Evolutionary conservation across 331 rosid species (phyloP).

Genomic region (Malus hybrid): DNA sequence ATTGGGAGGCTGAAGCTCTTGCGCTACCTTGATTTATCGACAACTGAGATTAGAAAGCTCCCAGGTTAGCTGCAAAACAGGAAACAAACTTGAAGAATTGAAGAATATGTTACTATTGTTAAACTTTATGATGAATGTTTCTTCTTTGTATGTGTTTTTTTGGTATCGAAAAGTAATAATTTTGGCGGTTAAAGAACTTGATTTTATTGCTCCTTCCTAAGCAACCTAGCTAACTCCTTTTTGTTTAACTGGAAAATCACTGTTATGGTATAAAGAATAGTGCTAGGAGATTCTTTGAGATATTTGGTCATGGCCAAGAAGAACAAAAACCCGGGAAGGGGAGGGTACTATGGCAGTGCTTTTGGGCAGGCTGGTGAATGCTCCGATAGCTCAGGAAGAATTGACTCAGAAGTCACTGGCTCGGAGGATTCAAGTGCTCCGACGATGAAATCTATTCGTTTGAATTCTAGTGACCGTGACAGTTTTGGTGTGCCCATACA

Average conservation of each 20-base stretch:
- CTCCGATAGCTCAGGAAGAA: constrained; percentile 69
- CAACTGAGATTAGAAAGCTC: no score
- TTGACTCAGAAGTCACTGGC: constrained; percentile 60
- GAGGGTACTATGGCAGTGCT: constrained; percentile 36
- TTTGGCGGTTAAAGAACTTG: background rate
- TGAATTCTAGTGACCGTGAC: constrained; percentile 35
- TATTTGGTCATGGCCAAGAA: constrained; percentile 37
- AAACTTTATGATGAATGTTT: background rate
- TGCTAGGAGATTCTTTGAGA: constrained; percentile 11
- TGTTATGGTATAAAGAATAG: constrained; percentile 1
- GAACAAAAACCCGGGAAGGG: constrained; percentile 39
- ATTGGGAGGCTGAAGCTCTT: no score
- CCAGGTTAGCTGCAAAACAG: no score
- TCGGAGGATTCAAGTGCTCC: constrained; percentile 67
- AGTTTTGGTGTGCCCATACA: constrained; percentile 36
- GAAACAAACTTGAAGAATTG: no score
- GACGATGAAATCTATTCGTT: constrained; percentile 51
- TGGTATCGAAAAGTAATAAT: background rate
- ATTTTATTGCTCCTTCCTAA: background rate
- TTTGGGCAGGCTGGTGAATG: constrained; percentile 51
- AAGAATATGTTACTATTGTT: no score
- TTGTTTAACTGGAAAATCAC: background rate
- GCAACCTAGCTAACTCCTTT: background rate
- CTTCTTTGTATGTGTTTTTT: background rate
- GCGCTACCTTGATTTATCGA: no score